Evolutionary conservation across 1,139 yeast genomes (phyloP).

Genomic region (Pichia sp.): DNA sequence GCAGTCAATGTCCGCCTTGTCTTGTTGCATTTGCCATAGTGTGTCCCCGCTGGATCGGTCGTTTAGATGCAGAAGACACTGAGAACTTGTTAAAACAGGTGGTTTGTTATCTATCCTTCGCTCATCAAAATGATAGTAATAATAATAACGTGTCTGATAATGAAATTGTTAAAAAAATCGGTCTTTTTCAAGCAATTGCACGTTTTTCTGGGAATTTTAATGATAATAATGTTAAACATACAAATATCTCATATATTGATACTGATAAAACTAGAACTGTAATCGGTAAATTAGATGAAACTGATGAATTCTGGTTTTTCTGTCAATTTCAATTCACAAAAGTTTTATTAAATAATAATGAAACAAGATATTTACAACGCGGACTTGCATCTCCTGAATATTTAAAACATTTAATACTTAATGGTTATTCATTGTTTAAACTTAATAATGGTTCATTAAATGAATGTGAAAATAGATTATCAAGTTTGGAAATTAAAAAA

Average conservation of each 20-base stretch:
- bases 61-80: constrained; percentile 8
- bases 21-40: constrained; percentile 8
- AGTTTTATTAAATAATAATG: constrained; percentile 1
- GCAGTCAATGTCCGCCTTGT: too few relatives aligned
- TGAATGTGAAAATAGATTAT: background rate
- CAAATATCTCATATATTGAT: constrained; percentile 21
- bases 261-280: constrained; percentile 28
- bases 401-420: constrained; percentile 17
- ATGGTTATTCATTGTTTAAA: constrained; percentile 24
- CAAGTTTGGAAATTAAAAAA: background rate
- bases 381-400: constrained; percentile 29
- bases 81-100: constrained; percentile 11
- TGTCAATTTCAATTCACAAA: constrained; percentile 21
- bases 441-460: constrained; percentile 24
- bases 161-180: constrained; percentile 25
- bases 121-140: too few relatives aligned
- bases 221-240: background rate
- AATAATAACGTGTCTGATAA: constrained; percentile 17
- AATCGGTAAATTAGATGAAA: constrained; percentile 18
- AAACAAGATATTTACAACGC: constrained; percentile 12
- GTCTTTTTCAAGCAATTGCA: constrained; percentile 27
- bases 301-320: constrained; percentile 20
- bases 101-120: constrained; percentile 6
- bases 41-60: constrained; percentile 8
- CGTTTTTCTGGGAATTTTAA: constrained; percentile 25